These are phyloP conservation scores for Pouteria campechiana DNA, from an alignment of 179 eudicot species.

Conservation along the genomic window DNA sequence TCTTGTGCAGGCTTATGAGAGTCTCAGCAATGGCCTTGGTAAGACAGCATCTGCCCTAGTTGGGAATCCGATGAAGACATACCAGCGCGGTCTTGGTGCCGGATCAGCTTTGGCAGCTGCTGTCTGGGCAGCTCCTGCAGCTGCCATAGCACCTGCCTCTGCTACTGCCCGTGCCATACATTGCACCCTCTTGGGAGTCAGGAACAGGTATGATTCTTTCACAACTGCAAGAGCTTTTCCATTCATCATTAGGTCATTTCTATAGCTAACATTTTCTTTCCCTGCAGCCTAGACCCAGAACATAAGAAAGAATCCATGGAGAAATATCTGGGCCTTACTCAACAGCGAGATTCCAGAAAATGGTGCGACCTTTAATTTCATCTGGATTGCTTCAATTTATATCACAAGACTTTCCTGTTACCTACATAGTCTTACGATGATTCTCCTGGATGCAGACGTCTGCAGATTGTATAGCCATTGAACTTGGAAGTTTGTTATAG, in stretches of 20 bases:
- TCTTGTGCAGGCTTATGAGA: constrained; percentile 89
- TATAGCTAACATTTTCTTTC: too few relatives aligned
- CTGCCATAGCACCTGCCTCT: constrained; percentile 88
- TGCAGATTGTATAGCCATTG: too few relatives aligned
- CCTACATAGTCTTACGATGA: too few relatives aligned
- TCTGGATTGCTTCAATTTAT: too few relatives aligned
- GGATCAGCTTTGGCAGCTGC: constrained; percentile 80
- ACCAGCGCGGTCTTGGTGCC: constrained; percentile 68
- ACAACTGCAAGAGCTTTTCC: neutral
- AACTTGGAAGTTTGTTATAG: too few relatives aligned
- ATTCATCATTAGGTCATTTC: too few relatives aligned
- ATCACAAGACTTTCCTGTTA: too few relatives aligned
- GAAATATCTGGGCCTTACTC: constrained; percentile 56
- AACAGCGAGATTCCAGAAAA: constrained; percentile 17
- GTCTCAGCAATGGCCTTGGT: constrained; percentile 72
- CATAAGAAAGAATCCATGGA: constrained; percentile 71
- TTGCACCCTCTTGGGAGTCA: constrained; percentile 82
- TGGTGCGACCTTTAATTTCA: too few relatives aligned
- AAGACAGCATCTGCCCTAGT: constrained; percentile 75
- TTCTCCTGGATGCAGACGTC: too few relatives aligned
- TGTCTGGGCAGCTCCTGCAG: constrained; percentile 82
- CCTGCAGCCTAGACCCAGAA: constrained; percentile 77
- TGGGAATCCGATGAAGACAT: constrained; percentile 59
- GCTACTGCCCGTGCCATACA: constrained; percentile 88
- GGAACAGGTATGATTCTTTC: constrained; percentile 79